Evolutionary conservation across 2,329 filamentous ascomycete genomes (phyloP).

Genomic region (Tolypocladium capitatum): DNA sequence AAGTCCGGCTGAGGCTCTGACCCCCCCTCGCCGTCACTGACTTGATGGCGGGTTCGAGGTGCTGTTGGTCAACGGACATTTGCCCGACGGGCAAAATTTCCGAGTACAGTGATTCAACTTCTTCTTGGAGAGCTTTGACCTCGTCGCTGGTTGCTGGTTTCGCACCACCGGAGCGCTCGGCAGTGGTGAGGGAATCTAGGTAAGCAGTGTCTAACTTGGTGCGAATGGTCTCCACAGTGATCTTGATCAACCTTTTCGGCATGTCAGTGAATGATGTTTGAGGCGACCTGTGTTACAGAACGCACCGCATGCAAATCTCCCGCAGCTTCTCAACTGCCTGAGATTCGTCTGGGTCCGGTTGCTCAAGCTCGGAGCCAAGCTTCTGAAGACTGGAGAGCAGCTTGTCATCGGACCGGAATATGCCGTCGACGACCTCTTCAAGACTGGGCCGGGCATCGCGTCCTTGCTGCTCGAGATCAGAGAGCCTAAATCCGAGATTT

Average conservation of each 20-base stretch:
- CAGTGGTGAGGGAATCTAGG: slow-evolving; percentile 28
- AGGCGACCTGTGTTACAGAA: not conserved
- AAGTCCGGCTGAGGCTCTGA: slow-evolving; percentile 29
- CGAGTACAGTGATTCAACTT: slow-evolving; percentile 55
- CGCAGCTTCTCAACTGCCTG: slow-evolving; percentile 42
- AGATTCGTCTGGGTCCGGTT: slow-evolving; percentile 36
- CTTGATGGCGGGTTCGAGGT: slow-evolving; percentile 45
- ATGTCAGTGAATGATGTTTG: not conserved
- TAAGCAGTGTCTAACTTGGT: slow-evolving; percentile 43
- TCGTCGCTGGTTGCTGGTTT: slow-evolving; percentile 22
- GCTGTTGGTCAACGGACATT: slow-evolving; percentile 57
- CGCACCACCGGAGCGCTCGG: slow-evolving; percentile 14
- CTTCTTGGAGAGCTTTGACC: slow-evolving; percentile 41
- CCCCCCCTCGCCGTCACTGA: slow-evolving; percentile 29
- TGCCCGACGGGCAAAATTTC: slow-evolving; percentile 58
- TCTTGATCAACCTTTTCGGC: slow-evolving; percentile 37
- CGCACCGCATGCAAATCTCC: slow-evolving; percentile 40
- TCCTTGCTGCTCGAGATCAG: slow-evolving; percentile 38
- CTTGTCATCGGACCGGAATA: slow-evolving; percentile 50
- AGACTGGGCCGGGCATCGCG: slow-evolving; percentile 30
- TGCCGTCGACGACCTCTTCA: slow-evolving; percentile 32
- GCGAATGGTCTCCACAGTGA: slow-evolving; percentile 40
- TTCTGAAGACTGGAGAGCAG: slow-evolving; percentile 53
- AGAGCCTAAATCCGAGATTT: slow-evolving; percentile 29
- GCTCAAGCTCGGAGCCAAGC: slow-evolving; percentile 46